Evolutionary conservation across 2,329 filamentous ascomycete genomes (phyloP), one percentile per base, ranked within the genome.

Genomic region (Clonostachys byssicola): DNA sequence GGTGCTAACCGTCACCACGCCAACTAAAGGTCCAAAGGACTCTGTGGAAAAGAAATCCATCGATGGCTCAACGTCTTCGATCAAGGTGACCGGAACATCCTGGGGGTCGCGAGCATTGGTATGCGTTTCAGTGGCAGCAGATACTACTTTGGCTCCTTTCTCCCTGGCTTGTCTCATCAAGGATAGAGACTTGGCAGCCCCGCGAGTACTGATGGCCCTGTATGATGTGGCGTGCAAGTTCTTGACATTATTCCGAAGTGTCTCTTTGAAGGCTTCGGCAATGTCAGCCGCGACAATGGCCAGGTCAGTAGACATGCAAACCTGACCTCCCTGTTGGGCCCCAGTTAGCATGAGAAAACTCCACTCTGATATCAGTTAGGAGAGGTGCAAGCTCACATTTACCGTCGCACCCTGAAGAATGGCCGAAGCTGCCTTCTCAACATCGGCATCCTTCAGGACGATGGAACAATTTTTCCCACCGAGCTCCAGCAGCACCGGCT

Each of bases 221-320:
- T 50, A 34, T 5, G n/a, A 20, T 5, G 13, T 16, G 20, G 39
- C 35, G 23, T 7, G 23, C 23, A 23, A 23, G 23, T 23, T 23
- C 23, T 23, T 23, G 23, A 23, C 23, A 6, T 23, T 23, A 23
- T 23, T 23, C 8, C 23, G 23, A 23, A 23, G 23, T 2, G 23
- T 23, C 23, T 23, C 23, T 23, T 23, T 23, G 23, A 23, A 23
- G 23, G 23, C 23, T 23, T 23, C 35, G 4, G 50, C 45, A 16
- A 59, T 47, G 30, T 48, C 52, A 45, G 57, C 53, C 49, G 67
- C 61, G 9, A 70, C 63, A 14, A 71, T 48, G 12, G 86, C 78
- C 13, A 81, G 75, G 60, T 88, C 85, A 0, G 84, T 87, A 8
- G 76, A 73, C 84, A 88, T 88, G 69, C 85, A 89, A 41, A 88